Conservation (phyloP, 208 protist species). For the Trypanosoma caninum region DNA sequence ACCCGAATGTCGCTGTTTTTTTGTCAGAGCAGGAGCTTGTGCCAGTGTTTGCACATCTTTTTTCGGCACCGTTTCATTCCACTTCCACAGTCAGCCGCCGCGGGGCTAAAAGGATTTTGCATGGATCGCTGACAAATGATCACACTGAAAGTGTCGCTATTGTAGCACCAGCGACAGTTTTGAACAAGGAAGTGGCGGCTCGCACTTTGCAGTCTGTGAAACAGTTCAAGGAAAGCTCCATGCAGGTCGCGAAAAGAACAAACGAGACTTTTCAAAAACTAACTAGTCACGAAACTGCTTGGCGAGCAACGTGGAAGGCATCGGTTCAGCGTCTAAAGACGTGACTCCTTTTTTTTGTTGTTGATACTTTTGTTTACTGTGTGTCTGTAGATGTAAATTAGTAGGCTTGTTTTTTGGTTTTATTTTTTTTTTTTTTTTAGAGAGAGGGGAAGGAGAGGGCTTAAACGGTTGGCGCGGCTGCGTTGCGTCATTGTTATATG, state of each 20-base stretch:
- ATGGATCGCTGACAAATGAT: not conserved
- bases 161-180: constrained; percentile 41
- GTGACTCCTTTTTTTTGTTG: not conserved
- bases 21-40: constrained; percentile 3
- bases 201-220: constrained; percentile 50
- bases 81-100: not conserved
- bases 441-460: too few species aligned
- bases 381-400: too few species aligned
- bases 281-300: constrained; percentile 50
- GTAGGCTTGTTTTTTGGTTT: too few species aligned
- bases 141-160: constrained; percentile 31
- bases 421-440: constrained; percentile 7
- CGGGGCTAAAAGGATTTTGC: not conserved
- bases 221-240: constrained; percentile 32
- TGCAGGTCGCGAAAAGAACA: constrained; percentile 38
- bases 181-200: constrained; percentile 58
- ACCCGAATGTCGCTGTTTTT: constrained; percentile 34
- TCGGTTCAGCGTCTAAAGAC: constrained; percentile 37
- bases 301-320: constrained; percentile 57
- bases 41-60: constrained; percentile 28
- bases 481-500: too few species aligned
- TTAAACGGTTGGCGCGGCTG: too few species aligned
- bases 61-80: not conserved
- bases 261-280: constrained; percentile 47
- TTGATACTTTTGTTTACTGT: not conserved